Evolutionary conservation across 331 rosid genomes (phyloP).

Genomic region (Malus hybrid): DNA sequence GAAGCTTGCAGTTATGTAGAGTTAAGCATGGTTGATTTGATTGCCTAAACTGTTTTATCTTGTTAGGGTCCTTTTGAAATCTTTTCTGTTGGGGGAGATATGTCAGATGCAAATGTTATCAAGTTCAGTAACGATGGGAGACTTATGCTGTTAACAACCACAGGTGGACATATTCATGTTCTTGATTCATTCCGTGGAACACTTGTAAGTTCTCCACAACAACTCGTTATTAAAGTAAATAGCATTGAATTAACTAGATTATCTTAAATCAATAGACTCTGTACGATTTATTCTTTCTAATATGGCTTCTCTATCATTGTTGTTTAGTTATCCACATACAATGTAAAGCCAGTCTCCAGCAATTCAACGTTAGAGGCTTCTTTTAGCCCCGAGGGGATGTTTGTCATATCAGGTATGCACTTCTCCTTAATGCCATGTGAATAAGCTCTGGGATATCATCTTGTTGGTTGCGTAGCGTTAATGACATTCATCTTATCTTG

Average conservation of each 20-base stretch:
- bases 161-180: conserved; percentile 79
- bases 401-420: conserved; percentile 69
- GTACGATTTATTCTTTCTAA: conserved; percentile 5
- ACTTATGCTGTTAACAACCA: conserved; percentile 81
- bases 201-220: conserved; percentile 48
- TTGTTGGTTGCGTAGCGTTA: background rate
- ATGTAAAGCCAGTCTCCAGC: conserved; percentile 65
- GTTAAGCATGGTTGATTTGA: conserved; percentile 9
- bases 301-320: background rate
- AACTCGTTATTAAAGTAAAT: background rate
- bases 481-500: background rate
- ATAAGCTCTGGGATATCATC: background rate
- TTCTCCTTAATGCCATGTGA: background rate
- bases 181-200: conserved; percentile 94
- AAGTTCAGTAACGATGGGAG: conserved; percentile 95
- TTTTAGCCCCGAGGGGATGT: conserved; percentile 96
- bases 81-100: conserved; percentile 83
- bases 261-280: conserved; percentile 14
- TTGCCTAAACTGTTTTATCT: conserved; percentile 13
- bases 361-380: conserved; percentile 91
- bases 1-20: background rate
- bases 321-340: conserved; percentile 69
- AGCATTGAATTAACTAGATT: background rate
- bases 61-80: conserved; percentile 88
- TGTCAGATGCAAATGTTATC: conserved; percentile 89